phyloP scores from a whole-genome alignment of 2,329 filamentous ascomycete genomes.

The Onygenales sp. region DNA sequence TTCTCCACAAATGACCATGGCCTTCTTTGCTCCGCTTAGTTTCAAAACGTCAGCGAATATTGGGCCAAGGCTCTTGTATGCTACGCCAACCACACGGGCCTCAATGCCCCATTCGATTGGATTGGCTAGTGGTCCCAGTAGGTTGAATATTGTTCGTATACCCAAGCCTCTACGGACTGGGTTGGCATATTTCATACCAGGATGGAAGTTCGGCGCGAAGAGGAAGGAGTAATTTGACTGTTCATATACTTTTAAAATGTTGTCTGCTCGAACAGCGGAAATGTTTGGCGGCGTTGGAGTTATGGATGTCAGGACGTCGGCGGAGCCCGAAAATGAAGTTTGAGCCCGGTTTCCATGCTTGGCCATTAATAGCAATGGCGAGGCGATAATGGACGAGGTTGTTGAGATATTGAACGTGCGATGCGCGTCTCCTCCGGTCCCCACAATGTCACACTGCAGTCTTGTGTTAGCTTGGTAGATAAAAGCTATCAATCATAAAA shows the following conservation, averaged over 20 bases:
- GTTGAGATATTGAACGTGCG: conserved; percentile 98
- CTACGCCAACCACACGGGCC: conserved; percentile 87
- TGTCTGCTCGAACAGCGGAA: conserved; percentile 60
- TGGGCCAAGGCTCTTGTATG: conserved; percentile 73
- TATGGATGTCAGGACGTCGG: conserved; percentile 76
- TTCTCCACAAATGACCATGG: conserved; percentile 81
- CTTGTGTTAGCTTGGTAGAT: conserved; percentile 3
- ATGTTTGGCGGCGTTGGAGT: conserved; percentile 64
- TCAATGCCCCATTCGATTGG: conserved; percentile 78
- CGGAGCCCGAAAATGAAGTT: conserved; percentile 90
- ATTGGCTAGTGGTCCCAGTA: conserved; percentile 86
- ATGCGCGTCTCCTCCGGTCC: conserved; percentile 91
- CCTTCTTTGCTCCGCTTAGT: conserved; percentile 68
- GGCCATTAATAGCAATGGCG: conserved; percentile 71
- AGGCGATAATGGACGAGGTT: conserved; percentile 84
- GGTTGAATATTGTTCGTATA: conserved; percentile 95
- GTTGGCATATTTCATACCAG: conserved; percentile 83
- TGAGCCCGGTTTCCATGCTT: conserved; percentile 96
- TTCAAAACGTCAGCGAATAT: conserved; percentile 80
- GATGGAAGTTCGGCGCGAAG: conserved; percentile 92
- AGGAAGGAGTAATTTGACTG: conserved; percentile 88
- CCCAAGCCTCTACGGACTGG: conserved; percentile 79
- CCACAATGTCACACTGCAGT: conserved; percentile 76
- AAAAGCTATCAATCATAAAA: not conserved
- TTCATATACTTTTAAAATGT: conserved; percentile 63